Base-by-base conservation (phyloP, 805 yeast genomes). In the Ogataea methanolica region DNA sequence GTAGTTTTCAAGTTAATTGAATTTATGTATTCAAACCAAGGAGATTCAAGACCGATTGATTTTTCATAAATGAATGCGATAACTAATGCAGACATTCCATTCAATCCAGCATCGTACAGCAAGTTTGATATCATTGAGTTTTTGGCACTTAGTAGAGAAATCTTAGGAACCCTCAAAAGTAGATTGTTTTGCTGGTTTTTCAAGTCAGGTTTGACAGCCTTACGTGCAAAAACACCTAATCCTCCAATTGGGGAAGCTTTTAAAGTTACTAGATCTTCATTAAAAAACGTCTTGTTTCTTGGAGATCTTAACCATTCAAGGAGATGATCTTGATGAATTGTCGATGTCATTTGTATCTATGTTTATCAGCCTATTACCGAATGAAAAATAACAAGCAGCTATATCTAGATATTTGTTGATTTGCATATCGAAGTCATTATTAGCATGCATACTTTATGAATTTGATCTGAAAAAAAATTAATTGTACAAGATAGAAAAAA, bases 61-160 rank as follows among this genome's bases (percentile, higher is more conserved):
- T 72, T 64, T 61, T 92, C 98, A 59, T 87, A 89, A 26, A 90
- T 70, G 49, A 82, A 85, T 0, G 91, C 79, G 7, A 88, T 53
- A 6, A 85, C 79, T 43, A 91, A 68, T 0, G 82, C 85, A 38
- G 79, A 73, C 67, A 86, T 78, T 0, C 95, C 94, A 36, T 72
- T 75, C 5, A 85, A 65, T 2, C 67, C 73, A 29, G 74, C 74
- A 40, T 88, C 96, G 12, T 71, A 63, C 12, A 91, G 59, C 15
- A 90, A 58, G 54, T 90, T 86, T 29, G 88, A 79, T 31, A 91
- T 76, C 14, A 71, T 70, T 8, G 86, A 75, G 54, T 77, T 85
- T 46, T 78, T 75, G 0, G 79, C 73, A 16, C 87, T 76, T 39
- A 85, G 69, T 0, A 85, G 69, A 36, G 78, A 72, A 3, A 69